Evolutionary conservation across 345 rosid species (phyloP), one percentile per base, ranked within the genome.

Genomic region (Euphorbia peplus): DNA sequence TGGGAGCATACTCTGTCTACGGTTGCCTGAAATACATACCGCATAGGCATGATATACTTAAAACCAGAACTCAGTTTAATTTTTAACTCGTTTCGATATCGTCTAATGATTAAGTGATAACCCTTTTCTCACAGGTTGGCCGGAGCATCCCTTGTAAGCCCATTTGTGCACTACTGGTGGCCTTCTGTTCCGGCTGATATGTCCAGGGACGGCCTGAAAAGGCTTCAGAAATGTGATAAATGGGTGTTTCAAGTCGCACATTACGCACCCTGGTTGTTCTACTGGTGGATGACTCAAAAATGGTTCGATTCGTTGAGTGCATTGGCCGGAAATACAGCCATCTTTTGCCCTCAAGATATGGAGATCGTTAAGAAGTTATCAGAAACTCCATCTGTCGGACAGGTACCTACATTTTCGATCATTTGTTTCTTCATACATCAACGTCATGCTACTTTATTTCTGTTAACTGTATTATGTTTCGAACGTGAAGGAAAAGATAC

Each of bases 261-360:
- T 77, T 76, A 82, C 29, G 68, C 80, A 41, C 98, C 96, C 10
- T 91, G 96, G 92, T 44, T 93, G 28, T 75, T 91, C 60, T 67
- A 89, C 82, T 88, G 95, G 95, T 93, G 96, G 96, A 81, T 93
- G 87, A 78, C 85, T 25, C 96, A 91, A 72, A 93, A 93, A 70
- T 78, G 83, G 86, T 89, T 90, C 74, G 74, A 92, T 29, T 70
- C 92, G 1, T 74, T 84, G 54, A 85, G 87, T 67, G 61, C 86
- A 1, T 35, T 76, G 77, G 44, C 86, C 0, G 83, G 91, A 26
- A 81, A 81, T 64, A 62, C 12, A 46, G 78, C 79, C 0, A n/a
- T 83, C 59, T 80, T 79, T 51, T 63, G 84, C 69, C 81, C 73
- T 29, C 72, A 15, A 19, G 98, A 90, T 76, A 10, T 82, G 29